phyloP scores from a whole-genome alignment of 257 asterid genomes.

The Jasminum sambac region DNA sequence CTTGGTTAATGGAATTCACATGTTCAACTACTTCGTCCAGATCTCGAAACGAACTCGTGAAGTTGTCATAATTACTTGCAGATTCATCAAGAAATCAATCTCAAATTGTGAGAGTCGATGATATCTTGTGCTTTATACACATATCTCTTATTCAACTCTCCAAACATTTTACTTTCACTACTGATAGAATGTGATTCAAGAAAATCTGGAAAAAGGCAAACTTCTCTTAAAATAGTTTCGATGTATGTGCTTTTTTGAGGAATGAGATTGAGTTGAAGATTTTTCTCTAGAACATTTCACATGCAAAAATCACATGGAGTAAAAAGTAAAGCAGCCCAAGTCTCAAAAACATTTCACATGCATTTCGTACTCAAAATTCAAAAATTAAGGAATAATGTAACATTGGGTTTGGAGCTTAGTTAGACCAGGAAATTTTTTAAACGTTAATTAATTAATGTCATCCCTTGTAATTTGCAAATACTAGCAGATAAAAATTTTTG shows the following conservation, averaged over 20 bases:
- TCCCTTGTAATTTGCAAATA: too few species aligned
- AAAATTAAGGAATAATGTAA: too few species aligned
- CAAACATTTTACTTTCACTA: neutral
- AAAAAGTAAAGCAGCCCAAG: too few species aligned
- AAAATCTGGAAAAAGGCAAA: neutral
- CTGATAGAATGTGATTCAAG: neutral
- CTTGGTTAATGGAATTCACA: neutral
- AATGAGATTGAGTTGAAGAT: neutral
- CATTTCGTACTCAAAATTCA: too few species aligned
- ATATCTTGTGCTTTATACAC: slow-evolving; percentile 10
- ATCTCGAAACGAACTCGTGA: too few species aligned
- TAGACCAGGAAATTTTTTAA: too few species aligned
- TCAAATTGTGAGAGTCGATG: neutral
- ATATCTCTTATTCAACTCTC: neutral
- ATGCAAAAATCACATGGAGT: too few species aligned
- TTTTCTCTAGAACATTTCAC: neutral
- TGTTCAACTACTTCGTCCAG: neutral
- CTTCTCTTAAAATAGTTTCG: neutral
- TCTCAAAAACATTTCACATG: too few species aligned
- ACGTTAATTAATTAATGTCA: too few species aligned
- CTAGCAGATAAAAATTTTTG: too few species aligned
- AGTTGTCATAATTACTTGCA: too few species aligned
- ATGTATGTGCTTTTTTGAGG: neutral
- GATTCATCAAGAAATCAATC: neutral
- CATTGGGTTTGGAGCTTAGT: too few species aligned